Conservation (phyloP, 257 asterid species). For the Primulina tabacum region DNA sequence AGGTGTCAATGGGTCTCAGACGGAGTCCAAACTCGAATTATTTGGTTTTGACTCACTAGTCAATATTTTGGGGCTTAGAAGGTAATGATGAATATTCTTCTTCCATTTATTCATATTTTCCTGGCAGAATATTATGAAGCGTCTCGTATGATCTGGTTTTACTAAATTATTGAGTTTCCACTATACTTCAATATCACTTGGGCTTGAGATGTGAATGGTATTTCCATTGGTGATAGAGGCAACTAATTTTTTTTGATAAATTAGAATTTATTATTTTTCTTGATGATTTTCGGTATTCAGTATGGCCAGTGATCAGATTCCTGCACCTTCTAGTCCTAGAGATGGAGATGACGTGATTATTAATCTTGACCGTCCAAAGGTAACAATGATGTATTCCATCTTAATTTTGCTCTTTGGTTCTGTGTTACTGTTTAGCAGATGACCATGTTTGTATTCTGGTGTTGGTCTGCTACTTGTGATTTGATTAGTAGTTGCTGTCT, state of each 20-base stretch:
- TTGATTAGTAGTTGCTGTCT: conserved; percentile 7
- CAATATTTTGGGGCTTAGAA: conserved; percentile 91
- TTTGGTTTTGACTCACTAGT: conserved; percentile 98
- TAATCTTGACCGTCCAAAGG: conserved; percentile 68
- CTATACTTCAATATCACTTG: not conserved
- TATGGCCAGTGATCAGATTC: conserved; percentile 91
- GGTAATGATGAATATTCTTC: conserved; percentile 39
- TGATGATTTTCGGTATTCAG: conserved; percentile 48
- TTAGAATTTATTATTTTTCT: not conserved
- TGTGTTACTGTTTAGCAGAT: conserved; percentile 15
- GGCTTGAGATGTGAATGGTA: conserved; percentile 5
- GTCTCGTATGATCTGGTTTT: conserved; percentile 6
- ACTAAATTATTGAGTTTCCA: not conserved
- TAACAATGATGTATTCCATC: conserved; percentile 32
- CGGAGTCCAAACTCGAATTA: conserved; percentile 85
- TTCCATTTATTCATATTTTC: conserved; percentile 5
- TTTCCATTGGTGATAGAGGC: not conserved
- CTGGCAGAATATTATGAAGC: not conserved
- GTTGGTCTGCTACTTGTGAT: conserved; percentile 5
- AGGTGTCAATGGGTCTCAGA: conserved; percentile 55
- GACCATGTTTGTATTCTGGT: conserved; percentile 19
- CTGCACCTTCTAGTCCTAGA: conserved; percentile 84
- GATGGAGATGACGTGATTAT: conserved; percentile 73
- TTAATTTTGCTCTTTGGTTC: conserved; percentile 17
- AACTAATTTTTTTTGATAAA: not conserved